A percentile compares a stretch with the other conserved stretches of the same genome.
Evolutionary conservation across 441 rosid genomes (phyloP).

Genomic region (Iberis amara): DNA sequence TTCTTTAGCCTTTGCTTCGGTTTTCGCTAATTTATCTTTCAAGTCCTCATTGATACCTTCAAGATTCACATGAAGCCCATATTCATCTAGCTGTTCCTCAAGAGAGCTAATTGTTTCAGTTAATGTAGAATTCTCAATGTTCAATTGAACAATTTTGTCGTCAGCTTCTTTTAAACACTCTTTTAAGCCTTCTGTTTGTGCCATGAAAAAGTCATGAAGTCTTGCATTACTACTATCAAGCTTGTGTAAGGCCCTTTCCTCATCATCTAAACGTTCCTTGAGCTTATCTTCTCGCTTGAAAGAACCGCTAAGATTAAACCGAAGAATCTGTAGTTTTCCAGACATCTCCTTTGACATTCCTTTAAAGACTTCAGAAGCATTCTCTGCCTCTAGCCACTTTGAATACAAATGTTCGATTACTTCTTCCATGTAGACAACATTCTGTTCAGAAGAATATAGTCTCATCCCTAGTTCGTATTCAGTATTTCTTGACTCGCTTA

Average conservation of each 20-base stretch:
- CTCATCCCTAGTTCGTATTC: constrained; percentile 53
- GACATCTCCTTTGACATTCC: constrained; percentile 68
- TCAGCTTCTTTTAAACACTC: constrained; percentile 58
- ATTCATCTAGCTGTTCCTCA: constrained; percentile 56
- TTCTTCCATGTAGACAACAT: constrained; percentile 52
- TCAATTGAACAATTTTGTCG: constrained; percentile 41
- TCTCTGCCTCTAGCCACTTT: constrained; percentile 64
- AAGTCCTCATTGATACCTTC: constrained; percentile 1
- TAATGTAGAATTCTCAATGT: constrained; percentile 46
- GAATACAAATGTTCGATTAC: constrained; percentile 48
- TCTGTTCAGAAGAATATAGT: constrained; percentile 51
- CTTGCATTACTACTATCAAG: constrained; percentile 44
- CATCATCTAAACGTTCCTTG: constrained; percentile 44
- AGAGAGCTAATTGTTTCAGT: constrained; percentile 45
- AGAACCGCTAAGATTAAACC: constrained; percentile 60
- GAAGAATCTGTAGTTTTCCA: constrained; percentile 54
- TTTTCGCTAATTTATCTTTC: constrained; percentile 36
- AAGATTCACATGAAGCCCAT: constrained; percentile 28
- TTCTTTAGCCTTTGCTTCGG: constrained; percentile 44
- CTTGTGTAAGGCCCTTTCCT: constrained; percentile 47
- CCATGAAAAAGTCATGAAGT: constrained; percentile 37
- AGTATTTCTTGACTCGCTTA: constrained; percentile 53
- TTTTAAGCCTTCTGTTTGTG: constrained; percentile 48
- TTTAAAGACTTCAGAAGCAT: constrained; percentile 55
- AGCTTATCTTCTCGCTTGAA: constrained; percentile 52